Evolutionary conservation across 2,329 filamentous ascomycete species (phyloP), one percentile per base, ranked within the genome.

Genomic region (Exophiala spinifera): DNA sequence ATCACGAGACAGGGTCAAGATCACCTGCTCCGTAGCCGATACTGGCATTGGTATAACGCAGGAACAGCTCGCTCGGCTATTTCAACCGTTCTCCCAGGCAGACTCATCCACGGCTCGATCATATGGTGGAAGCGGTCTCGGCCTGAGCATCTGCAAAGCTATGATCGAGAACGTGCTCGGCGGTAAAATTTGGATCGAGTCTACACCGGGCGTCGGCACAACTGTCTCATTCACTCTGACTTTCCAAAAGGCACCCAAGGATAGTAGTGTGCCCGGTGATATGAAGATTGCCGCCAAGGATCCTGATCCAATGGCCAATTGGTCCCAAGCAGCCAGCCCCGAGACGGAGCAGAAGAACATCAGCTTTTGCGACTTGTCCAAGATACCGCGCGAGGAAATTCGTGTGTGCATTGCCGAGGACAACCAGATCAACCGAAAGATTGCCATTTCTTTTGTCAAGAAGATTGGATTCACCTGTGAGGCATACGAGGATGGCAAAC

Each of bases 401-500:
- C 86, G 89, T 28, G 86, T 97, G 25, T 96, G 91, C 70, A 92
- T 97, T 54, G 92, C 92, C 0, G 92, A 97, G 67, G 92, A 97
- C 73, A 76, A 76, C 55, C 63, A 65, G 3, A 76, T 76, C 56
- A 76, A 76, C 46, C 66, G 75, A 17, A 74, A 71, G 15, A 65
- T 76, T 25, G 70, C 75, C 60, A 66, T 74, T 58, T 74, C 72
- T 0, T 74, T 72, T 49, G 69, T 76, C 67, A 71, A 69, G 49
- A 74, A 71, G 49, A 80, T 97, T 8, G 91, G 91, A 1, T 92
- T 96, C 70, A 81, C 84, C 53, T 91, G 94, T 48, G 87, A 92
- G 69, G 91, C 91, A 0, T 96, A 91, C 67, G 89, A 90, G 60
- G 95, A 97, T 67, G 92, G 92, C 0, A 80, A 87, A 58, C 46